Evolutionary conservation across 163 green algal genomes (phyloP).

Genomic region (Picocystis sp.): DNA sequence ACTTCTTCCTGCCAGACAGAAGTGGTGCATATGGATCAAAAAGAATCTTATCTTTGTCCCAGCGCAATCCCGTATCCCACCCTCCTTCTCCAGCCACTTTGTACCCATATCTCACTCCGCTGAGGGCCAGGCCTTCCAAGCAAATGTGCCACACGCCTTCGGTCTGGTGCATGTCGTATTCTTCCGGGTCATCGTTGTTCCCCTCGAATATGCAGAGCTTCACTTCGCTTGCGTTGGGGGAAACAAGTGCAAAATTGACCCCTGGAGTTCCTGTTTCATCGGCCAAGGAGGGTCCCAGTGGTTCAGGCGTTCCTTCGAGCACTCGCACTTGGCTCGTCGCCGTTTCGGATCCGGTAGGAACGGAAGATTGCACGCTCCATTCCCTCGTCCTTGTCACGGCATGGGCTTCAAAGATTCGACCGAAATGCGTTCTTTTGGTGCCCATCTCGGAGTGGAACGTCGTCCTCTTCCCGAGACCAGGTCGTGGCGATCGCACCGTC

Average conservation of each 20-base stretch:
- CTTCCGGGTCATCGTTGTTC: constrained; percentile 9
- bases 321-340: too few species aligned
- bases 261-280: constrained; percentile 6
- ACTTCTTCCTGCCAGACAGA: constrained; percentile 49
- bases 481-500: too few species aligned
- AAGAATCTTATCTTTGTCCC: constrained; percentile 42
- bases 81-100: constrained; percentile 54
- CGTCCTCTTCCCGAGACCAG: too few species aligned
- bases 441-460: too few species aligned
- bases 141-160: constrained; percentile 66
- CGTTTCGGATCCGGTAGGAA: too few species aligned
- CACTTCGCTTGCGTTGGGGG: constrained; percentile 46
- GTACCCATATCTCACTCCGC: constrained; percentile 67
- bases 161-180: constrained; percentile 10
- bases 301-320: constrained; percentile 30
- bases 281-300: constrained; percentile 47
- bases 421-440: too few species aligned
- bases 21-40: constrained; percentile 87
- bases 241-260: constrained; percentile 85
- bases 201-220: constrained; percentile 49
- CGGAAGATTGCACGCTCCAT: too few species aligned
- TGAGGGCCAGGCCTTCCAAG: constrained; percentile 34
- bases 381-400: too few species aligned
- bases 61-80: constrained; percentile 58
- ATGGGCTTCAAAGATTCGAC: too few species aligned